Evolutionary conservation across 2,329 filamentous ascomycete species (phyloP), one percentile per base, ranked within the genome.

Genomic region (Exophiala lecanii-corni): DNA sequence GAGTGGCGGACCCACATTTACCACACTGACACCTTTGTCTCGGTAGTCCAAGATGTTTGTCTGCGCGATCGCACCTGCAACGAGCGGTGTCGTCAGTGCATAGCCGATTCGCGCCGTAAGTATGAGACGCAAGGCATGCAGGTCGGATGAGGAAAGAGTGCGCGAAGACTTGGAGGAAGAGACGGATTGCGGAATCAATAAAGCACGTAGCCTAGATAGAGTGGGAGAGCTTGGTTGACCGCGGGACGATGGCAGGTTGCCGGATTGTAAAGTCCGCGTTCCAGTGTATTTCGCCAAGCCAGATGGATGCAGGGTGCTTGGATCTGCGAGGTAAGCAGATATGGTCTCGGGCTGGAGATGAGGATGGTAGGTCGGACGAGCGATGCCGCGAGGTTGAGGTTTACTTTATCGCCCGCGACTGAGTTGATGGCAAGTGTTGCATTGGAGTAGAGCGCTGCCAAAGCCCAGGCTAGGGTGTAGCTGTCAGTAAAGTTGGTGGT

Each of bases 11-110:
- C 92, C 92, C 59, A 97, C 95, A 62, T 65, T 66, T 2, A 50
- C 49, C 55, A 51, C 51, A 60, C 32, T 64, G 60, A 30, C 64
- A 26, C 65, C 68, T 49, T 75, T 73, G 53, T 54, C 46, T 36
- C 91, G 74, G 63, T 97, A 97, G 62, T 97, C 91, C 59, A 86
- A 94, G 28, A 89, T 75, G 49, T 86, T 82, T 5, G 86, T 94
- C 67, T 97, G 91, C 1, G 84, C 73, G n/a, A 94, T 78, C 1
- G 89, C 84, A 26, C 92, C 92, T 2, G 89, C 91, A n/a, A 97
- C 86, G 48, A 79, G 78, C 17, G 87, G 72, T 1, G 85, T 81
- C 13, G 88, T 85, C 41, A 98, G 73, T 2, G 89, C 89, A 63
- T 97, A 95, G 38, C 94, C 74, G 43, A 96, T 73, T 39, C 88